Conservation (phyloP, 345 rosid species). For the Ceriops decandra region DNA sequence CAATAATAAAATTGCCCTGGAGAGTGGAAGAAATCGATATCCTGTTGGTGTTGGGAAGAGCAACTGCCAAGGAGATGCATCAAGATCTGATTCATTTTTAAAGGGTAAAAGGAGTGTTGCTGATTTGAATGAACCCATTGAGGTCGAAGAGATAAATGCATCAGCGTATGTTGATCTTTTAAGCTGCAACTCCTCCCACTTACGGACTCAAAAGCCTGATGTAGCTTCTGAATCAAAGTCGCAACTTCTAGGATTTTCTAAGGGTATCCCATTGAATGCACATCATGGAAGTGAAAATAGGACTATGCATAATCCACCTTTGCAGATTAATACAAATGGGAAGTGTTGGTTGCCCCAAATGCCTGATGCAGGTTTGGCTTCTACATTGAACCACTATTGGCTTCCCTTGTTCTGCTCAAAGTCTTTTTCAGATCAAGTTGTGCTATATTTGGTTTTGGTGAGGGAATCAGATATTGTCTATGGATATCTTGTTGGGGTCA, state of each 20-base stretch:
- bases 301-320: slow-evolving; percentile 13
- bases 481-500: slow-evolving; percentile 10
- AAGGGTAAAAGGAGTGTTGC: slow-evolving; percentile 43
- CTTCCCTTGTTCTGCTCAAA: slow-evolving; percentile 8
- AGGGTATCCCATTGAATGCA: slow-evolving; percentile 33
- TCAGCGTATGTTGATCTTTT: slow-evolving; percentile 35
- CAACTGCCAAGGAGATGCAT: slow-evolving; percentile 33
- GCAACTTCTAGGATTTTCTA: slow-evolving; percentile 37
- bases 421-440: neutral
- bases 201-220: slow-evolving; percentile 37
- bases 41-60: slow-evolving; percentile 32
- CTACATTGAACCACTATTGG: slow-evolving; percentile 12
- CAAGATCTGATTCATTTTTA: slow-evolving; percentile 38
- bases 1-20: slow-evolving; percentile 31
- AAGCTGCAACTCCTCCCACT: slow-evolving; percentile 24
- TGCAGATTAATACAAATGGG: slow-evolving; percentile 29
- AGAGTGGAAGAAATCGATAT: slow-evolving; percentile 34
- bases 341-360: slow-evolving; percentile 40
- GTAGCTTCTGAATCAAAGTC: slow-evolving; percentile 28
- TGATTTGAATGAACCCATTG: slow-evolving; percentile 81
- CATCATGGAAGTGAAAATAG: slow-evolving; percentile 31
- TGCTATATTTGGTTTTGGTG: neutral
- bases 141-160: slow-evolving; percentile 41
- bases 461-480: slow-evolving; percentile 9
- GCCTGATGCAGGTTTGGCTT: slow-evolving; percentile 52